Base-by-base conservation (phyloP, 305 asterid genomes). In the Solanum chacoense region DNA sequence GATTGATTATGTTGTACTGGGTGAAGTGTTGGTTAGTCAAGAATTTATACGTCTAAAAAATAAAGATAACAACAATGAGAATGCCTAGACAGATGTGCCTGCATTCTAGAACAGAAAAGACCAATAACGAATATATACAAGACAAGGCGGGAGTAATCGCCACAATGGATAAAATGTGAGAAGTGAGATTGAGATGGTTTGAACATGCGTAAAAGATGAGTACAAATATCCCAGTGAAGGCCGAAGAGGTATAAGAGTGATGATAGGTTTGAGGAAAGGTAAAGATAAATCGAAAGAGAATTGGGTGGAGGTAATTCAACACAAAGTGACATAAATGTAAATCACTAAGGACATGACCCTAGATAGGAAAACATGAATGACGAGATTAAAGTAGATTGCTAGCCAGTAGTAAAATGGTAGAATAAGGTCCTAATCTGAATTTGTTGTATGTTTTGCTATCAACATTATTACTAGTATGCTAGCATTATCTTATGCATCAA, bases 371-470 rank as follows among this genome's bases (percentile, higher is more conserved):
- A 55, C 5, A 59, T 3, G 26, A 59, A 59, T 0, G 11, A 8
- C 2, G 69, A 59, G 5, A 59, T 20, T 59, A 59, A 0, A 55
- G 69, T 20, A 59, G 11, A 20, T 59, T 59, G 69, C 4, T 59
- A 20, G 69, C 20, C 5, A 1, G 1, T 59, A 59, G 5, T 59
- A 20, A 59, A 59, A 11, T 18, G 69, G 5, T 59, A 20, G 69
- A 20, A 59, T 59, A 59, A 59, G 69, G 69, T 59, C 5, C 2
- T 59, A 55, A 55, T 0, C 0, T 50, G 5, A 55, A 18, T 55
- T 18, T 55, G 10, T 55, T 55, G 11, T 18, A 0, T 0, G 24
- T 55, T 18, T 55, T 0, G 4, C 0, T 18, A 55, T 55, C 65
- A 18, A 55, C 65, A 55, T 18, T 55, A 50, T 55, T 55, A 55